Base-by-base conservation (phyloP, 202 grass and related monocot species). In the Eragrostis tef region DNA sequence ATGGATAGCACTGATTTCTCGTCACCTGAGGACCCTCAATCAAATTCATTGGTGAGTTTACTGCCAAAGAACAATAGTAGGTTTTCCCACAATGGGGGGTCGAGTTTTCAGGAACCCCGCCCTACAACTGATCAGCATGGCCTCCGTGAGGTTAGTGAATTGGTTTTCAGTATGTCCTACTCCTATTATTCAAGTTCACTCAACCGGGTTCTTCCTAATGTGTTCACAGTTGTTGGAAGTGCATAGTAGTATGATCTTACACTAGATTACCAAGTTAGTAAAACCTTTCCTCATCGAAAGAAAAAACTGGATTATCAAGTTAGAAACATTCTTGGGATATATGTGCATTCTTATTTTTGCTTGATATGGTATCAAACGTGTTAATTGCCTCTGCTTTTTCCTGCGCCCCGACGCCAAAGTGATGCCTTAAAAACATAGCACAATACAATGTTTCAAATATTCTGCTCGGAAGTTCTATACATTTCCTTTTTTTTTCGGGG, bases 1-100 rank as follows among this genome's bases (percentile, higher is more conserved):
- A 85, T 94, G 77, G 95, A 98, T 74, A 88, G 90, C 61, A 86
- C 90, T 71, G 92, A 94, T 83, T 80, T 98, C 79, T 98, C 92
- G 13, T 94, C 90, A 50, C 69, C 84, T 44, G 92, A 98, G 52
- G 92, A 94, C 26, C 79, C 73, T 81, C 81, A 86, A 62, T 59
- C 53, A 79, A 84, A 74, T 79, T 84, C 88, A 84, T 47, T 56
- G 76, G 6, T 70, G 69, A 84, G 45, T 85, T 49, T 51, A 46
- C 78, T 71, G 26, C 74, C 29, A 84, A 89, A 80, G 61, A 84
- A 75, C 82, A 91, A 73, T 34, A 89, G 80, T 81, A 86, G 78
- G 81, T 88, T 93, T 82, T 74, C 78, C 44, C 48, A 68, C 6
- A 83, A 89, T 78, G 90, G 84, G 76, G 61, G 57, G 10, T 86